phyloP scores from a whole-genome alignment of 129 eudicot genomes.

The Centella asiatica region DNA sequence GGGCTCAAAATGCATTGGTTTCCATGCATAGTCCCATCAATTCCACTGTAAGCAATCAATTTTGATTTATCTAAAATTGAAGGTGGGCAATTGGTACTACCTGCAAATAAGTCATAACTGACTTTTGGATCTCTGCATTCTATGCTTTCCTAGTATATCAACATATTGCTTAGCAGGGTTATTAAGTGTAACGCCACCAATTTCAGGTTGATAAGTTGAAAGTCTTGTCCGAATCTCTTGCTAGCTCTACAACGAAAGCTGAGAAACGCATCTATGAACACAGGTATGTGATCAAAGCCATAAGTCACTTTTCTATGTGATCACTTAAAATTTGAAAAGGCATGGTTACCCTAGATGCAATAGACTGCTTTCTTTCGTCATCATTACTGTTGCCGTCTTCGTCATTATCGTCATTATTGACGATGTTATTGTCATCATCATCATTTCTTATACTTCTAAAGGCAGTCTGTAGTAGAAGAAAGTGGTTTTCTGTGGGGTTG shows the following conservation, averaged over 20 bases:
- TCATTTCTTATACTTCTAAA: too few relatives aligned
- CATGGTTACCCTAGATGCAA: background rate
- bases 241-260: conserved; percentile 62
- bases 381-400: background rate
- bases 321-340: background rate
- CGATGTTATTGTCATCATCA: too few relatives aligned
- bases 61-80: too few relatives aligned
- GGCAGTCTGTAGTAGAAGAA: too few relatives aligned
- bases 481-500: too few relatives aligned
- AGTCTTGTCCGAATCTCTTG: conserved; percentile 83
- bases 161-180: conserved; percentile 11
- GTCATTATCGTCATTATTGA: too few relatives aligned
- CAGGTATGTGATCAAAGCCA: conserved; percentile 33
- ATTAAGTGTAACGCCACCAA: background rate
- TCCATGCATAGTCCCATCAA: too few relatives aligned
- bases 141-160: background rate
- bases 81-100: background rate
- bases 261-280: conserved; percentile 90
- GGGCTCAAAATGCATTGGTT: too few relatives aligned
- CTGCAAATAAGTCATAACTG: background rate
- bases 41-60: background rate
- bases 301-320: background rate
- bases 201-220: conserved; percentile 88
- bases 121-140: background rate
- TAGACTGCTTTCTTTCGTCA: background rate